Evolutionary conservation across 2,329 filamentous ascomycete genomes (phyloP).

Genomic region (Pyricularia pennisetigena): DNA sequence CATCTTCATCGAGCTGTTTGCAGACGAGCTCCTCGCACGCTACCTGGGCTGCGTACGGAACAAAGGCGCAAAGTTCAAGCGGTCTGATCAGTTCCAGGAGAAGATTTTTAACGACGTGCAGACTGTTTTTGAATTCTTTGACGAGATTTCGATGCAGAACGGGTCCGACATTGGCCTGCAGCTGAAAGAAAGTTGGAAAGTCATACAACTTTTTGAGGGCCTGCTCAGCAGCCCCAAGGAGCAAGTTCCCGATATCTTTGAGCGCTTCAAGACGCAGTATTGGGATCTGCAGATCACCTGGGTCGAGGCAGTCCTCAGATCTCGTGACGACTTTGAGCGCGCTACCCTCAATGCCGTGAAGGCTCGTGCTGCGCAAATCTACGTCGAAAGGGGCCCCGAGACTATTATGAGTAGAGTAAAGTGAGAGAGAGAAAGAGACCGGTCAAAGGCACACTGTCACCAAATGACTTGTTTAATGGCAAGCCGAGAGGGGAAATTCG

Average conservation of each 20-base stretch:
- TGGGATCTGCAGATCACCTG: constrained; percentile 93
- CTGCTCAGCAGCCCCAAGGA: constrained; percentile 70
- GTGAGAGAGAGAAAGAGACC: constrained; percentile 39
- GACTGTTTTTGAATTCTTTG: constrained; percentile 85
- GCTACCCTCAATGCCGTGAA: constrained; percentile 84
- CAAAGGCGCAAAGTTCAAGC: constrained; percentile 79
- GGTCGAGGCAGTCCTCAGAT: constrained; percentile 85
- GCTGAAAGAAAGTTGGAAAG: constrained; percentile 88
- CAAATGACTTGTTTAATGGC: not conserved
- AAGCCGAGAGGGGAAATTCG: not conserved
- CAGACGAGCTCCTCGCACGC: constrained; percentile 78
- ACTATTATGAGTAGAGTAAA: constrained; percentile 94
- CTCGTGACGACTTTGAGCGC: constrained; percentile 88
- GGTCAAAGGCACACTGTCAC: not conserved
- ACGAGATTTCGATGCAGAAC: constrained; percentile 44
- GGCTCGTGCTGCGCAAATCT: constrained; percentile 74
- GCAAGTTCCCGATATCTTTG: constrained; percentile 67
- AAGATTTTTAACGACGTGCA: constrained; percentile 91
- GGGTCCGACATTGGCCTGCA: constrained; percentile 55
- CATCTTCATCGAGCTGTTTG: constrained; percentile 86
- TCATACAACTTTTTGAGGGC: constrained; percentile 73
- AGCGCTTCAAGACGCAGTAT: constrained; percentile 72
- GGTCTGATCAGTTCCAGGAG: constrained; percentile 77
- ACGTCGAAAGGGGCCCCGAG: constrained; percentile 70
- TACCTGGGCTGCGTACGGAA: constrained; percentile 84